Conservation (phyloP, 768 basidiomycete genomes). For the Auricularia sp. region DNA sequence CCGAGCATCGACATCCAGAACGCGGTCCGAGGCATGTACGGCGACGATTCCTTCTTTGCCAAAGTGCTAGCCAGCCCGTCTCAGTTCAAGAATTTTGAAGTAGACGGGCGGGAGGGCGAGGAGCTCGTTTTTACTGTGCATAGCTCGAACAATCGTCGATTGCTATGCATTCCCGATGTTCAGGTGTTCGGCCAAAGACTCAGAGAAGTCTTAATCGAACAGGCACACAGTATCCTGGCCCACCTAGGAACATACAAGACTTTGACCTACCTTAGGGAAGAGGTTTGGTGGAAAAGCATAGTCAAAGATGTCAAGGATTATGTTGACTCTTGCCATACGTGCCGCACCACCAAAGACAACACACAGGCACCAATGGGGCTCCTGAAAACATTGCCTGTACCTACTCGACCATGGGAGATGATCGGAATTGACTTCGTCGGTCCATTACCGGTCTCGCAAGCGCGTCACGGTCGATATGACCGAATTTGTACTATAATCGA, state of each 20-base stretch:
- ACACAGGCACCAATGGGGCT: constrained; percentile 16
- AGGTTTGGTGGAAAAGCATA: constrained; percentile 32
- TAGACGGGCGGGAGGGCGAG: neutral
- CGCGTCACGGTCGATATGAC: constrained; percentile 15
- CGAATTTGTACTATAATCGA: constrained; percentile 17
- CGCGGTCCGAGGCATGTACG: neutral
- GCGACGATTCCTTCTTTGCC: constrained; percentile 3
- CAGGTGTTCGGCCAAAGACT: neutral
- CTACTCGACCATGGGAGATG: constrained; percentile 16
- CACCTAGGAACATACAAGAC: constrained; percentile 26
- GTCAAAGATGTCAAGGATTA: constrained; percentile 16
- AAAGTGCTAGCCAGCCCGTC: neutral
- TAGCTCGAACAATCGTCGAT: neutral
- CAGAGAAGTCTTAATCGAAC: constrained; percentile 7
- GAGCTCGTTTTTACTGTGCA: neutral
- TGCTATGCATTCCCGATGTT: constrained; percentile 9
- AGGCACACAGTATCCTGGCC: constrained; percentile 26
- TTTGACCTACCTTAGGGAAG: neutral
- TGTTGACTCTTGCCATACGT: constrained; percentile 18
- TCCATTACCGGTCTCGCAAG: constrained; percentile 16
- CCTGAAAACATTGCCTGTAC: constrained; percentile 15
- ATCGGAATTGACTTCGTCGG: constrained; percentile 20
- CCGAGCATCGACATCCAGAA: neutral
- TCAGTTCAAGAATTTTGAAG: constrained; percentile 5
- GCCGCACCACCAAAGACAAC: constrained; percentile 12